Evolutionary conservation across 176 grass and related monocot species (phyloP).

Genomic region (Chloris gayana): DNA sequence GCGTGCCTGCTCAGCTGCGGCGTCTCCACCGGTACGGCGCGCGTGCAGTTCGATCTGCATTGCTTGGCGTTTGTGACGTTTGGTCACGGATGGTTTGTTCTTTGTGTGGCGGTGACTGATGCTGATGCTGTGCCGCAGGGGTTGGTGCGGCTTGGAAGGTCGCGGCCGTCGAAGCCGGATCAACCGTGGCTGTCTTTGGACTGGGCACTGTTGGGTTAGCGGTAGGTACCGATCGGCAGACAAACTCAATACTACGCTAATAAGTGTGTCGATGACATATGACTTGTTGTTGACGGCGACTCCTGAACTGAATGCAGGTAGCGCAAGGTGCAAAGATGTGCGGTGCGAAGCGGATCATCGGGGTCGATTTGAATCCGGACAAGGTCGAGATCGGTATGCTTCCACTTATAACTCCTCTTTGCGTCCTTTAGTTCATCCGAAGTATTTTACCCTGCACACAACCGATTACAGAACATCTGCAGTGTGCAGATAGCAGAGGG

Average conservation of each 20-base stretch:
- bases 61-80: no score
- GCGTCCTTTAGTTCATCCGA: no score
- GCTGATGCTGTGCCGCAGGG: slow-evolving; percentile 21
- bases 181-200: slow-evolving; percentile 68
- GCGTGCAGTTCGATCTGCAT: no score
- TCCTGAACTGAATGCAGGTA: slow-evolving; percentile 33
- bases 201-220: slow-evolving; percentile 74
- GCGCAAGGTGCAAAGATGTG: slow-evolving; percentile 52
- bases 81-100: background rate
- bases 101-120: background rate
- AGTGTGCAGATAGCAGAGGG: background rate
- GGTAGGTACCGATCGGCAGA: slow-evolving; percentile 43
- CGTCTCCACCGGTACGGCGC: slow-evolving; percentile 54
- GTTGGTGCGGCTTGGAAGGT: slow-evolving; percentile 71
- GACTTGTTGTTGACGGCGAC: slow-evolving; percentile 17
- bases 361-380: slow-evolving; percentile 51
- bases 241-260: no score
- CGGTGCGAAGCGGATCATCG: slow-evolving; percentile 52
- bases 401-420: background rate
- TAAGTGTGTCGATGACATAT: no score
- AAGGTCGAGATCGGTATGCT: slow-evolving; percentile 40
- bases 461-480: no score
- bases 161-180: slow-evolving; percentile 48
- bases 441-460: no score
- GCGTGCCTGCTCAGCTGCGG: slow-evolving; percentile 78